Evolutionary conservation across 805 yeast species (phyloP), one percentile per base, ranked within the genome.

Genomic region (Spathaspora sp.): DNA sequence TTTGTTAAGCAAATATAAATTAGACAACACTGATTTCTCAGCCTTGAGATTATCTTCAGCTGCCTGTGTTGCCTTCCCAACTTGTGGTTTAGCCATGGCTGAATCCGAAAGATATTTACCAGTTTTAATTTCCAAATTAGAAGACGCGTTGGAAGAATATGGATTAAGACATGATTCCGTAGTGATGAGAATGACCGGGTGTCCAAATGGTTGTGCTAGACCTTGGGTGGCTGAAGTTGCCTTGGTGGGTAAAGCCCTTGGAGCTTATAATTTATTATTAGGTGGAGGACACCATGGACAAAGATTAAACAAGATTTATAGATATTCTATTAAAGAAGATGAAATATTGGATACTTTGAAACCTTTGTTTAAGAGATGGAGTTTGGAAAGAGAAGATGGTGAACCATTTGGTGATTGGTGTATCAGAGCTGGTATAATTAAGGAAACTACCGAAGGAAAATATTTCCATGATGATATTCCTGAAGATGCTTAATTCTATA

Each of bases 21-120:
- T 93, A 57, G 97, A 90, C 67, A 91, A 90, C 73, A 78, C 91
- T 48, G 80, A 84, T 57, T 87, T 85, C 70, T 85, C 96, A 51
- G 96, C 87, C 3, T 77, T 93, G 63, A 83, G 98, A 69, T 78
- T 90, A 52, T 86, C 96, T 9, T 89, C 97, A 7, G 91, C 96
- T 23, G 96, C 98, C 0, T 93, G 98, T 81, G 98, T 93, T 53
- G 97, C 97, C 1, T 85, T 93, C 81, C 98, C 98, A 59, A 93
- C 98, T 1, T 93, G 98, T 82, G 98, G 98, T 60, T 81, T 93
- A 64, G 98, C 98, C 17, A 91, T 93, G 97, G 98, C 98, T 32
- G 98, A 93, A 74, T 87, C 96, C 50, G 98, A 93, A 76, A 85
- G 98, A 66, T 86, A 85, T 67, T 77, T 93, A 62, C 98, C 98